A percentile compares a stretch with the other conserved stretches of the same genome.
Conservation (phyloP, 192 early-diverging fungal genomes). For the Backusella mclennaniae region DNA sequence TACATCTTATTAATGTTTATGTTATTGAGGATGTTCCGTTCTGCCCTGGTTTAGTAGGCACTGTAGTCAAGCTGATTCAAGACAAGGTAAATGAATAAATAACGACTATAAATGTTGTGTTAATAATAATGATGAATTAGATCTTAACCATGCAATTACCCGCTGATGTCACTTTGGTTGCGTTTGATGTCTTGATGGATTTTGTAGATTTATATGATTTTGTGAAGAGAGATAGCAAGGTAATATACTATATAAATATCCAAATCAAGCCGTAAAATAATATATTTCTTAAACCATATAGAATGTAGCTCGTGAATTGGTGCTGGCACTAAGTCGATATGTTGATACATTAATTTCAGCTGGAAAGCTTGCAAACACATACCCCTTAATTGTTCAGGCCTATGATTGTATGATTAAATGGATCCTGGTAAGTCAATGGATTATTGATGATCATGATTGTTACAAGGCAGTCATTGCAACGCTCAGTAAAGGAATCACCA, state of each 20-base stretch:
- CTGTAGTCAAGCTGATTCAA: slow-evolving; percentile 69
- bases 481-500: slow-evolving; percentile 65
- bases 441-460: slow-evolving; percentile 69
- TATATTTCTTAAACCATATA: slow-evolving; percentile 8
- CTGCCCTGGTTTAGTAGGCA: slow-evolving; percentile 66
- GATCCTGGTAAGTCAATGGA: slow-evolving; percentile 75
- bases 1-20: slow-evolving; percentile 71
- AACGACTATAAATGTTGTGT: neutral
- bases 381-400: slow-evolving; percentile 62
- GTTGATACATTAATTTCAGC: slow-evolving; percentile 64
- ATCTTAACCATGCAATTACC: slow-evolving; percentile 59
- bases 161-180: slow-evolving; percentile 55
- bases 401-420: slow-evolving; percentile 78
- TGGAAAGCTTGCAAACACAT: slow-evolving; percentile 48
- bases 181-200: slow-evolving; percentile 63
- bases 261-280: neutral
- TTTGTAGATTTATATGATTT: slow-evolving; percentile 63
- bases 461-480: slow-evolving; percentile 65
- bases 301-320: slow-evolving; percentile 67
- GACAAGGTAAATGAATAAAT: slow-evolving; percentile 60
- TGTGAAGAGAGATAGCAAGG: slow-evolving; percentile 66
- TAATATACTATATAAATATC: slow-evolving; percentile 18
- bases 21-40: slow-evolving; percentile 73
- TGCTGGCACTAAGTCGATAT: slow-evolving; percentile 68
- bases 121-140: slow-evolving; percentile 22